Evolutionary conservation across 1,139 yeast genomes (phyloP).

Genomic region (Saccharomyces hybrid): DNA sequence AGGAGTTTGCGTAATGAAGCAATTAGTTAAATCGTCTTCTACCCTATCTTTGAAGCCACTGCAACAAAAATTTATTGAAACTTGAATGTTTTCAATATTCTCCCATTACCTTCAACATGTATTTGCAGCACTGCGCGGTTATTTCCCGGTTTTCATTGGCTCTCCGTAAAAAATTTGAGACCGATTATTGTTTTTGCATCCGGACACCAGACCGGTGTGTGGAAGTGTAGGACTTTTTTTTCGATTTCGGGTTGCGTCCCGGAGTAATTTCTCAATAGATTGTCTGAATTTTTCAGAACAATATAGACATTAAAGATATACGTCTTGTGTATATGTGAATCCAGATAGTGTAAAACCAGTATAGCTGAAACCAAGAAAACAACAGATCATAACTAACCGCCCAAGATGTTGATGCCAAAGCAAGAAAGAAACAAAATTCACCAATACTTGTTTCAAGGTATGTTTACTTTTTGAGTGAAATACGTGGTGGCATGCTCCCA

Average conservation of each 20-base stretch:
- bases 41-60: background rate
- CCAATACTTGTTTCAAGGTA: conserved; percentile 50
- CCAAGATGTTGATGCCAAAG: conserved; percentile 97
- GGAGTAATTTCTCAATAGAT: background rate
- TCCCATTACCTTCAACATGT: background rate
- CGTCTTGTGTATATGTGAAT: background rate
- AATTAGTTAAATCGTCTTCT: background rate
- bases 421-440: conserved; percentile 95
- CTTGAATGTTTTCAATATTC: conserved; percentile 37
- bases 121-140: background rate
- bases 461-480: conserved; percentile 33
- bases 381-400: conserved; percentile 16
- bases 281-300: background rate
- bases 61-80: background rate
- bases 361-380: conserved; percentile 2
- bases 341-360: background rate
- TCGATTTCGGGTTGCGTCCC: background rate
- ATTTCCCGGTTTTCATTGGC: background rate
- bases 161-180: background rate
- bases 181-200: background rate
- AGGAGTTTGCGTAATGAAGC: background rate
- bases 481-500: background rate
- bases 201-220: background rate
- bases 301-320: background rate
- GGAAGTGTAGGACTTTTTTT: background rate